phyloP scores from a whole-genome alignment of 805 yeast species.

The Candida corydali region DNA sequence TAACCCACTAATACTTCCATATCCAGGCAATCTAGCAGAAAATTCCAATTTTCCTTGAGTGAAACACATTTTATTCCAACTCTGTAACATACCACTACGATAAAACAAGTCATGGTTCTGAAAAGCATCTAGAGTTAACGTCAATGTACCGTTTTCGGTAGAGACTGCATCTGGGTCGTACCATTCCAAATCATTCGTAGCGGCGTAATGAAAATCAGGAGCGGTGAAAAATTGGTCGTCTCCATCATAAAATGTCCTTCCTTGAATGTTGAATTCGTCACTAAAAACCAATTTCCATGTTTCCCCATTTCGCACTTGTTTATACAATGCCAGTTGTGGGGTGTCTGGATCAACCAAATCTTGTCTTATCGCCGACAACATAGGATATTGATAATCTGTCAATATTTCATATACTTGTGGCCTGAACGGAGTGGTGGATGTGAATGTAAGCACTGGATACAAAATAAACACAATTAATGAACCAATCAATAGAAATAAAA shows the following conservation, averaged over 20 bases:
- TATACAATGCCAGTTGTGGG: constrained; percentile 48
- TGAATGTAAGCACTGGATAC: constrained; percentile 77
- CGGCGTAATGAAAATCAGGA: constrained; percentile 77
- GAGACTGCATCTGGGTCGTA: constrained; percentile 87
- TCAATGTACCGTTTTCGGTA: constrained; percentile 69
- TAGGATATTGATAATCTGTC: constrained; percentile 54
- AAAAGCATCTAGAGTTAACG: constrained; percentile 74
- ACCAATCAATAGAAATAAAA: constrained; percentile 55
- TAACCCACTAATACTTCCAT: constrained; percentile 72
- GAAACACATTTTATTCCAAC: constrained; percentile 89
- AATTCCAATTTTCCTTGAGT: constrained; percentile 79
- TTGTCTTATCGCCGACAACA: constrained; percentile 55
- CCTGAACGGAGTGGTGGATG: constrained; percentile 35
- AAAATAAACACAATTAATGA: constrained; percentile 65
- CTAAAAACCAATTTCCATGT: constrained; percentile 77
- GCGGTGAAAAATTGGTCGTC: constrained; percentile 93
- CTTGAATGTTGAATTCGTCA: constrained; percentile 87
- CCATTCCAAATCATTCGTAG: constrained; percentile 91
- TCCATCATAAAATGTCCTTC: constrained; percentile 84
- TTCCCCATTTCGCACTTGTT: constrained; percentile 56
- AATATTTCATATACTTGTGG: constrained; percentile 24
- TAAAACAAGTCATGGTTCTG: constrained; percentile 74
- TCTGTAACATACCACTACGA: constrained; percentile 87
- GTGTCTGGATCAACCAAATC: constrained; percentile 67
- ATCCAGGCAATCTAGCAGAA: constrained; percentile 74